A percentile compares a stretch with the other conserved stretches of the same genome.
These are phyloP conservation scores for Populus hybrid DNA, from an alignment of 441 rosid species.

Conservation along the genomic window DNA sequence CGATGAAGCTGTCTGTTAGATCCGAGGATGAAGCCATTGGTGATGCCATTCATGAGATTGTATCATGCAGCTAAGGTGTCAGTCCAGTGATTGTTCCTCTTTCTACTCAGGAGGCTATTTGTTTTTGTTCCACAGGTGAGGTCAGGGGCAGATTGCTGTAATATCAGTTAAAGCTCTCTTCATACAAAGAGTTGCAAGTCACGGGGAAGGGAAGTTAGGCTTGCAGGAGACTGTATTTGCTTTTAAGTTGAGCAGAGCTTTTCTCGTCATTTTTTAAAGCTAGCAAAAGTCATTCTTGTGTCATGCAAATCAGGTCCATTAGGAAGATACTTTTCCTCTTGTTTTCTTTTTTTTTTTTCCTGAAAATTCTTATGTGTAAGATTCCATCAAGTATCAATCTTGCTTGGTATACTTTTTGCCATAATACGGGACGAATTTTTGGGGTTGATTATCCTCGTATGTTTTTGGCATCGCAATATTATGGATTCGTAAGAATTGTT, in stretches of 20 bases:
- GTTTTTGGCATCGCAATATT: neutral
- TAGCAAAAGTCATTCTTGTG: conserved; percentile 22
- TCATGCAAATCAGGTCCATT: conserved; percentile 23
- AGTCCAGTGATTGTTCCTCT: neutral
- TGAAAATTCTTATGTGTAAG: conserved; percentile 7
- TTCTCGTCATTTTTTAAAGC: neutral
- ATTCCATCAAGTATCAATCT: conserved; percentile 18
- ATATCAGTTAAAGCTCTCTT: conserved; percentile 2
- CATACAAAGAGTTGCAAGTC: conserved; percentile 17
- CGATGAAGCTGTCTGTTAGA: conserved; percentile 85
- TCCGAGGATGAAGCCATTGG: conserved; percentile 76
- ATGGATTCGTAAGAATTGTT: conserved; percentile 4
- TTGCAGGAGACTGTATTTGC: conserved; percentile 11
- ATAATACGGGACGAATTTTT: conserved; percentile 9
- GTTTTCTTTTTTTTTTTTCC: neutral
- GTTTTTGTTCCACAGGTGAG: conserved; percentile 7
- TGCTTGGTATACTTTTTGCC: neutral
- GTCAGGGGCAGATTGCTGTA: conserved; percentile 23
- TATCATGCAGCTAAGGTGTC: conserved; percentile 65
- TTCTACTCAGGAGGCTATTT: neutral
- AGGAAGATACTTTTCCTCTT: neutral
- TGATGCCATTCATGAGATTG: conserved; percentile 83
- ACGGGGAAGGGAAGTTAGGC: neutral
- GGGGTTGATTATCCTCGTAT: neutral
- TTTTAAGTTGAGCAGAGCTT: conserved; percentile 1